These are phyloP conservation scores for Neonectria magnoliae DNA, from an alignment of 2,329 filamentous ascomycete species.

Conservation along the genomic window DNA sequence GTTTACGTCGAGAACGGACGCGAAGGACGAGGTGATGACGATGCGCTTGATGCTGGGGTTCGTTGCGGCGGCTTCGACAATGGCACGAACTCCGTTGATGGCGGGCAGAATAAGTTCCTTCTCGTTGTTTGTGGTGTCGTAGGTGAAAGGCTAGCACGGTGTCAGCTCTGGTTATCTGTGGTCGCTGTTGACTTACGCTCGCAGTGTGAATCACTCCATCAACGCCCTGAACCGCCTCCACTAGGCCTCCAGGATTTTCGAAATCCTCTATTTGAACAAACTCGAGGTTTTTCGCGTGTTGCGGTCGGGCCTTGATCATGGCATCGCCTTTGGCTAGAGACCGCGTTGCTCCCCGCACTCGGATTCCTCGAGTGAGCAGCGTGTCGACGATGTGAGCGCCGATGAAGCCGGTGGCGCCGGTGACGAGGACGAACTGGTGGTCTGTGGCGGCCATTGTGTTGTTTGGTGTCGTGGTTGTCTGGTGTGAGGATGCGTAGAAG, in stretches of 20 bases:
- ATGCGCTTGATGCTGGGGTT: slow-evolving; percentile 43
- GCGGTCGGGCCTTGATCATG: slow-evolving; percentile 51
- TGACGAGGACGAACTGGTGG: slow-evolving; percentile 35
- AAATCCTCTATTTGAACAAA: slow-evolving; percentile 57
- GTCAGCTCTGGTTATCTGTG: neutral
- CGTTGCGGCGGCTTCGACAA: slow-evolving; percentile 48
- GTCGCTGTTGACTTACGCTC: slow-evolving; percentile 45
- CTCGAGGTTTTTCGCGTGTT: slow-evolving; percentile 49
- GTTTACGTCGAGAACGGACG: slow-evolving; percentile 65
- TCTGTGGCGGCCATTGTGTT: neutral
- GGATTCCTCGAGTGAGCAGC: slow-evolving; percentile 43
- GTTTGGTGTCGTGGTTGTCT: neutral
- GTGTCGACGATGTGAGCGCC: slow-evolving; percentile 49
- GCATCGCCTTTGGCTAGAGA: slow-evolving; percentile 43
- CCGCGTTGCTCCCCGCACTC: slow-evolving; percentile 46
- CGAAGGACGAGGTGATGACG: slow-evolving; percentile 74
- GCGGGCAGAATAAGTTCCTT: slow-evolving; percentile 57
- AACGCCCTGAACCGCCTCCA: slow-evolving; percentile 51
- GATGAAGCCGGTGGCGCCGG: slow-evolving; percentile 44
- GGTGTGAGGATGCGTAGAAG: neutral
- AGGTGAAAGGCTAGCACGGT: slow-evolving; percentile 52
- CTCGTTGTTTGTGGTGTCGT: slow-evolving; percentile 55
- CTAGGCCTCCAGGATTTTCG: slow-evolving; percentile 48
- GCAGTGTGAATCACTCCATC: slow-evolving; percentile 57
- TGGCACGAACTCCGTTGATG: slow-evolving; percentile 55